Evolutionary conservation across 768 basidiomycete genomes (phyloP).

Genomic region (Rhodotorula graminis): DNA sequence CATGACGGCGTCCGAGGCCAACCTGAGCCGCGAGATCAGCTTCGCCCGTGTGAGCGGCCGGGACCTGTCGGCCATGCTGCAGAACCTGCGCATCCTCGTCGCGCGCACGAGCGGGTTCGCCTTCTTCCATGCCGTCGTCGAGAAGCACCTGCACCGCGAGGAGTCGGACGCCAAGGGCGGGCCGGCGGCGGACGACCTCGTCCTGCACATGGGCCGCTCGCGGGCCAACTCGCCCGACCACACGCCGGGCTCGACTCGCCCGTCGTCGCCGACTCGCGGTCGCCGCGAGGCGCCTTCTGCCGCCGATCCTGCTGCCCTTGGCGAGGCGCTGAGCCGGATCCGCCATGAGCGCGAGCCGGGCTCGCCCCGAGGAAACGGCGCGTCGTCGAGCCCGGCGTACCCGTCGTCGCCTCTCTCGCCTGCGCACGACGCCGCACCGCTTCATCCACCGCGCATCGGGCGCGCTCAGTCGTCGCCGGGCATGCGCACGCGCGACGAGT

Average conservation of each 20-base stretch:
- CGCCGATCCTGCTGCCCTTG: constrained; percentile 2
- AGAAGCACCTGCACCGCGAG: constrained; percentile 38
- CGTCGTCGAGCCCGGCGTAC: not conserved
- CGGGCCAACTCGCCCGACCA: constrained; percentile 8
- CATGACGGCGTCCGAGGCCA: constrained; percentile 25
- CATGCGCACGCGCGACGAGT: not conserved
- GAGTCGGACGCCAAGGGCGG: constrained; percentile 32
- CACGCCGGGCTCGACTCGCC: constrained; percentile 13
- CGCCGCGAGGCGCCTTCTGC: not conserved
- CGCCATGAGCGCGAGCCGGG: not conserved
- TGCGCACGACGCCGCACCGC: too few species aligned
- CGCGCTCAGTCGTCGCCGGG: not conserved
- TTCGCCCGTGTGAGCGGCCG: constrained; percentile 28
- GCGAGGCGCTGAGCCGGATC: constrained; percentile 16
- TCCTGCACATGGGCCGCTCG: constrained; percentile 31
- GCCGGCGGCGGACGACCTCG: constrained; percentile 24
- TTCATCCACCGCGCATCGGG: not conserved
- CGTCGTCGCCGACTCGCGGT: constrained; percentile 10
- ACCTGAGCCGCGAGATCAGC: constrained; percentile 33
- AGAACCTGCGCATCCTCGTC: constrained; percentile 22
- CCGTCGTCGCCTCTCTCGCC: not conserved
- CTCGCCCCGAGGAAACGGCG: not conserved
- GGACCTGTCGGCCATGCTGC: constrained; percentile 29
- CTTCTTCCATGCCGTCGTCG: constrained; percentile 36
- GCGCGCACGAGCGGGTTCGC: constrained; percentile 32